A percentile compares a stretch with the other conserved stretches of the same genome.
These are phyloP conservation scores for Talaromyces wortmannii DNA, from an alignment of 495 filamentous ascomycete species.

Conservation along the genomic window DNA sequence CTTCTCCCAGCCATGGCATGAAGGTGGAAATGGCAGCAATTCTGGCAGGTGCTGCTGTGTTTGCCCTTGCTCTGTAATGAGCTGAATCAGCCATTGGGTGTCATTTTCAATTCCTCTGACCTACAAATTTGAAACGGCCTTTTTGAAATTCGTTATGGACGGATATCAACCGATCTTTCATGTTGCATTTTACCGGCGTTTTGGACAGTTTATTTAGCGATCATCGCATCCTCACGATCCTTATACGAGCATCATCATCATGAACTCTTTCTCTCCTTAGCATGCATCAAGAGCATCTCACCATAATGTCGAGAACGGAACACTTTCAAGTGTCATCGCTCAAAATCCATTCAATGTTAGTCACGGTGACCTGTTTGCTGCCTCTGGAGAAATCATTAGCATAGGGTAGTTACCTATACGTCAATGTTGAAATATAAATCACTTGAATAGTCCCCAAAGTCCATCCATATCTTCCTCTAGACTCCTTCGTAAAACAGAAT, in stretches of 20 bases:
- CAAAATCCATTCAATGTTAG: no score
- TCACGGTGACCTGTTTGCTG: no score
- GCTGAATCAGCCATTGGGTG: not conserved
- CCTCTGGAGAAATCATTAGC: no score
- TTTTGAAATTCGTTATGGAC: not conserved
- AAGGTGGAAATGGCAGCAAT: constrained; percentile 35
- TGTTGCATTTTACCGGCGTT: not conserved
- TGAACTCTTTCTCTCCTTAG: not conserved
- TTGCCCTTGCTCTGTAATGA: constrained; percentile 30
- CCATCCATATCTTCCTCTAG: no score
- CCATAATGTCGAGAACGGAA: no score
- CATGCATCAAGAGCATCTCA: not conserved
- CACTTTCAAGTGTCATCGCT: no score
- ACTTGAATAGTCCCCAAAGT: no score
- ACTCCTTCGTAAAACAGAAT: no score
- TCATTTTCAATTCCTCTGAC: not conserved
- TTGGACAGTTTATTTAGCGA: not conserved
- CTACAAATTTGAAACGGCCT: not conserved
- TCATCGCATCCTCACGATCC: not conserved
- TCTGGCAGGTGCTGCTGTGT: constrained; percentile 32
- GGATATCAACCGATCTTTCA: not conserved
- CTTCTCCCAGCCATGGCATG: constrained; percentile 19
- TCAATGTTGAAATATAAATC: no score
- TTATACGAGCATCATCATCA: not conserved
- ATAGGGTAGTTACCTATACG: no score